Percentiles rank a stretch among this genome's conserved stretches.
These are phyloP conservation scores for Candida ortonii DNA, from an alignment of 805 yeast species.

Conservation along the genomic window DNA sequence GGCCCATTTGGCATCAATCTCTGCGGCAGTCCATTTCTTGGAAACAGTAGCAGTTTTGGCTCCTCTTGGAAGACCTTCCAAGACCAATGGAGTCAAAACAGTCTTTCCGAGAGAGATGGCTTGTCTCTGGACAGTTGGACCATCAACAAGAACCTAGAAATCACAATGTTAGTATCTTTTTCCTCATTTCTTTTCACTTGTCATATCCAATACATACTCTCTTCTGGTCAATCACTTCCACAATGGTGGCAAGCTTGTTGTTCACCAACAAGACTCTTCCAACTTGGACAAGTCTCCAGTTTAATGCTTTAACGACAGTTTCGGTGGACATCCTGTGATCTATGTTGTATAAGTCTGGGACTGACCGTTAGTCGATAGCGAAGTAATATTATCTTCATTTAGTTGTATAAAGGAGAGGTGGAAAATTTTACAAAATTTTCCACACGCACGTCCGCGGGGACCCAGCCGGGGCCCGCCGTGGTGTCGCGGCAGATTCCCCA, in stretches of 20 bases:
- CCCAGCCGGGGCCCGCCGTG: neutral
- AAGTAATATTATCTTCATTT: conserved; percentile 4
- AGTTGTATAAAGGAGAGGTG: conserved; percentile 11
- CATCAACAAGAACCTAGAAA: conserved; percentile 85
- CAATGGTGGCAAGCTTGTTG: conserved; percentile 94
- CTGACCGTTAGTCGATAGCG: neutral
- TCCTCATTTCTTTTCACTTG: no score
- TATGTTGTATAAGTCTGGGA: no score
- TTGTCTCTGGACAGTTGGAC: conserved; percentile 96
- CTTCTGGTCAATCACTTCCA: conserved; percentile 98
- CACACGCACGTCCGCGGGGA: conserved; percentile 6
- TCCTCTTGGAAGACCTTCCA: conserved; percentile 89
- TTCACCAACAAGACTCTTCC: conserved; percentile 96
- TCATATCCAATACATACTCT: conserved; percentile 70
- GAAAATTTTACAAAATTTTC: conserved; percentile 15
- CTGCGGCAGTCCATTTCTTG: conserved; percentile 93
- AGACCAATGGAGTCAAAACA: conserved; percentile 88
- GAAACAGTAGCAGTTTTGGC: conserved; percentile 79
- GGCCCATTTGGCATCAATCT: conserved; percentile 86
- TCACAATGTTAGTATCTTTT: conserved; percentile 12
- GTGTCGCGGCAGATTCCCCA: neutral
- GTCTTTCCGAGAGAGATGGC: conserved; percentile 82
- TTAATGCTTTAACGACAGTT: conserved; percentile 78
- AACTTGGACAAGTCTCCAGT: conserved; percentile 99
- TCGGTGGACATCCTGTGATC: conserved; percentile 52